Conservation (phyloP, 2,329 filamentous ascomycete genomes). For the Blumeria hordei region DNA sequence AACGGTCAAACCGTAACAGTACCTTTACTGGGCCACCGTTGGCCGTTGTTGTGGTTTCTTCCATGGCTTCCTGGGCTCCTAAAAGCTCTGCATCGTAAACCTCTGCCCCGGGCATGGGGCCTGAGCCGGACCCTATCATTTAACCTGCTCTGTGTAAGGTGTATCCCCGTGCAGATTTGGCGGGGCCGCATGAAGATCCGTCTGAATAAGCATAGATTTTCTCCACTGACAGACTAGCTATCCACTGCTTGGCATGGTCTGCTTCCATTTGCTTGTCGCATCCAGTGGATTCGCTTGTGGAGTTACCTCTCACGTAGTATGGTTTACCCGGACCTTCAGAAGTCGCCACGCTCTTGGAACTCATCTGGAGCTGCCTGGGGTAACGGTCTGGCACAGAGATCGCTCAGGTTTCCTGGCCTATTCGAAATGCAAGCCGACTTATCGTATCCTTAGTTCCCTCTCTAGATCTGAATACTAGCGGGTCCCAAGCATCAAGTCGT, state of each 20-base stretch:
- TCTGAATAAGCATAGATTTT: neutral
- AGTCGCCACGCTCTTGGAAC: neutral
- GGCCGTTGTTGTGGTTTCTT: neutral
- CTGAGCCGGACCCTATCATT: neutral
- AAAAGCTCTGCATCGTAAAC: neutral
- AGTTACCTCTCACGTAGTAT: neutral
- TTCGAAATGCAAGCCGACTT: neutral
- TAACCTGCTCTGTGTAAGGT: neutral
- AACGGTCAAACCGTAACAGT: too few relatives aligned
- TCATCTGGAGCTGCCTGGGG: neutral
- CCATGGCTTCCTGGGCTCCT: neutral
- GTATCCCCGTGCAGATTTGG: neutral
- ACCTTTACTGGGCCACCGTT: neutral
- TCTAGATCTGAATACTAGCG: neutral
- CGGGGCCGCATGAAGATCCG: neutral
- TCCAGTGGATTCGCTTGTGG: neutral
- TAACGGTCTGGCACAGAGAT: neutral
- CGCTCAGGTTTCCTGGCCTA: neutral
- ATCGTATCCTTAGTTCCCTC: neutral
- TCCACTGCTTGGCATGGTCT: neutral
- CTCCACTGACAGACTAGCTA: neutral
- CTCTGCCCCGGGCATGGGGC: neutral
- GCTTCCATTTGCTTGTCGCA: neutral
- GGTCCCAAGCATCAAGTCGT: neutral
- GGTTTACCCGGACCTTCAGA: neutral